Percentiles rank a stretch among this genome's conserved stretches.
Conservation (phyloP, 768 basidiomycete species). For the Boletales sp. region DNA sequence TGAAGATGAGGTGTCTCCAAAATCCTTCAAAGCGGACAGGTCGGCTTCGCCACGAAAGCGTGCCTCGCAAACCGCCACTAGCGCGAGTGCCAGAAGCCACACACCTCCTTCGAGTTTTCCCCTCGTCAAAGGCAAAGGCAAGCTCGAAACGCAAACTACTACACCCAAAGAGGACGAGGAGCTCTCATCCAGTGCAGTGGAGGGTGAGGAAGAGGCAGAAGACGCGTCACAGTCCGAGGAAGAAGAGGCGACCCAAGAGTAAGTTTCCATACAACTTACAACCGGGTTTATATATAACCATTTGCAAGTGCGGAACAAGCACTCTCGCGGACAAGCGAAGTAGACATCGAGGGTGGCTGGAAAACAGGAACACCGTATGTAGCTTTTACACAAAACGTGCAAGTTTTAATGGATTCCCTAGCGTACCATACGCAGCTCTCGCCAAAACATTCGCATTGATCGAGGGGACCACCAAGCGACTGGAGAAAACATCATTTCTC, state of each 20-base stretch:
- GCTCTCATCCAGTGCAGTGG: slow-evolving; percentile 30
- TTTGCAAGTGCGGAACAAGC: slow-evolving; percentile 62
- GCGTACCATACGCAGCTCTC: slow-evolving; percentile 92
- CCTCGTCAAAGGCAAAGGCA: slow-evolving; percentile 14
- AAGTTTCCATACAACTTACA: slow-evolving; percentile 10
- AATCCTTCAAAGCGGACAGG: slow-evolving; percentile 1
- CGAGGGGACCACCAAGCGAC: slow-evolving; percentile 90
- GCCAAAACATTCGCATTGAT: slow-evolving; percentile 86
- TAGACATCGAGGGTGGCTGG: slow-evolving; percentile 83
- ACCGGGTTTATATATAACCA: slow-evolving; percentile 1
- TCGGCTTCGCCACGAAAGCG: neutral
- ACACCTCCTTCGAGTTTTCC: slow-evolving; percentile 1
- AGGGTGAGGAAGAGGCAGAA: slow-evolving; percentile 40
- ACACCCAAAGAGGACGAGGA: slow-evolving; percentile 31
- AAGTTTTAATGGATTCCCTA: slow-evolving; percentile 27
- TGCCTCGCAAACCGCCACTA: neutral
- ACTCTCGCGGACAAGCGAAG: slow-evolving; percentile 55
- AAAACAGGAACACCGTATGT: slow-evolving; percentile 80
- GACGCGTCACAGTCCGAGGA: slow-evolving; percentile 43
- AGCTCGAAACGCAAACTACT: slow-evolving; percentile 13
- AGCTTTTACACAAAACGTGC: neutral
- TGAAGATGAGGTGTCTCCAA: slow-evolving; percentile 35
- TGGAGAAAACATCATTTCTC: slow-evolving; percentile 87
- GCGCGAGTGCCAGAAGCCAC: neutral
- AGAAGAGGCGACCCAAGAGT: slow-evolving; percentile 65